Percentiles rank a stretch among this genome's conserved stretches.
Evolutionary conservation across 176 grass and related monocot genomes (phyloP).

Genomic region (Zea mays): Zm-B73-REFERENCE-NAM-5.0 NC_050103.1:125063501-125064000

Average conservation of each 20-base stretch:
- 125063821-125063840: constrained; percentile 6
- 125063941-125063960: constrained; percentile 91
- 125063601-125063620: background rate
- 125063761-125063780: background rate
- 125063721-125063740: background rate
- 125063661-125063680: constrained; percentile 9
- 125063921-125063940: constrained; percentile 63
- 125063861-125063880: constrained; percentile 13
- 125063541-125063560: background rate
- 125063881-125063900: constrained; percentile 53
- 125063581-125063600: background rate
- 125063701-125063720: background rate
- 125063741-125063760: background rate
- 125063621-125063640: no score
- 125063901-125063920: constrained; percentile 98
- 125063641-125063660: background rate
- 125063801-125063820: background rate
- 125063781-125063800: constrained; percentile 23
- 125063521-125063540: no score
- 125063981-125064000: constrained; percentile 84
- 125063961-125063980: constrained; percentile 98
- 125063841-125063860: constrained; percentile 8
- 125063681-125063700: background rate
- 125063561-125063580: background rate
- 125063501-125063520: no score